Evolutionary conservation across 306 rosid species (phyloP), one percentile per base, ranked within the genome.

Genomic region (Malus orientalis): DNA sequence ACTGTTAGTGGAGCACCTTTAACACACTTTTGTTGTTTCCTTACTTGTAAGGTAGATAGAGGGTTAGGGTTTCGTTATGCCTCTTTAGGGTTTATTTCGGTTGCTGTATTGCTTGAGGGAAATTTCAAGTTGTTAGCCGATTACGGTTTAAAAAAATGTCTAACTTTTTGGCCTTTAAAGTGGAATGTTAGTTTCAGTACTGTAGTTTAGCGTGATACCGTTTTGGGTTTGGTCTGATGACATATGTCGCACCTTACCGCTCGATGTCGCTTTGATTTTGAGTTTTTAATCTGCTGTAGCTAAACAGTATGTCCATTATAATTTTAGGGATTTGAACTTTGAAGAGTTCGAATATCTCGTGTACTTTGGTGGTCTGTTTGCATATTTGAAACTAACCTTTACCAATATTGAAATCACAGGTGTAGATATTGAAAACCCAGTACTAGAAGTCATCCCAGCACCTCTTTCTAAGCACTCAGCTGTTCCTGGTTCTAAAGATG

Each of bases 371-470:
- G 71, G 44, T 74, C 76, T 62, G 33, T 11, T 47, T 40, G 66
- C 45, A 30, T 42, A 70, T 62, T 25, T 67, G 45, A 69, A 22
- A 49, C 19, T 70, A 70, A 70, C 44, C 4, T 25, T n/a, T 25
- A 68, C 36, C 12, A 44, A 36, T 25, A 47, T n/a, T 57, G 74
- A 54, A 54, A 65, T 58, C 68, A 80, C 91, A 92, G 97, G 89
- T 60, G 54, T 90, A 79, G 88, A 85, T 80, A 71, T 89, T 70
- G 83, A 82, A 86, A 84, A n/a, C 32, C 91, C 91, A 25, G 80
- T 64, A 75, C 54, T 90, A 68, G 79, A 79, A 53, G 78, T 90
- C 58, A 69, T 67, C 27, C 74, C 49, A 4, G 8, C 59, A 23
- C 68, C 11, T 42, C 60, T 68, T 57, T 67, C 49, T 10, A 76